Evolutionary conservation across 2,329 filamentous ascomycete species (phyloP), one percentile per base, ranked within the genome.

Genomic region (Fusarium sp.): DNA sequence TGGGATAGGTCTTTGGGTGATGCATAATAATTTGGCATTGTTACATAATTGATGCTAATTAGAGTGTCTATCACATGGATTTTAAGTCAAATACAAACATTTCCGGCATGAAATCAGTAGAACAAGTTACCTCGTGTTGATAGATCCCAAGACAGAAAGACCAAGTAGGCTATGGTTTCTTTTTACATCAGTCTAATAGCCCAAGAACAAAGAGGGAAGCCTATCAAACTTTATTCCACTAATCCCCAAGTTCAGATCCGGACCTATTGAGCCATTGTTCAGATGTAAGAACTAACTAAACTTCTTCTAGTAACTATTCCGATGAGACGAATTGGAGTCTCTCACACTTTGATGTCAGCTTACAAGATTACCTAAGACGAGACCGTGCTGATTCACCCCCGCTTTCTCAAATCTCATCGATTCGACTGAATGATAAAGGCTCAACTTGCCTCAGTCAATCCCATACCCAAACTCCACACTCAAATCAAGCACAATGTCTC

Each of bases 401-500:
- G 27, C 49, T 53, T 20, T 17, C 2, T 31, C 20, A 7, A 11
- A 17, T 56, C 53, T 56, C 9, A n/a, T 10, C 35, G 6, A 35
- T 20, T 9, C 4, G 11, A 14, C 16, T 20, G 11, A 22, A 38
- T 24, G 4, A 57, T 57, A 57, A 57, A 57, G 16, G 16, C 17
- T 10, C 55, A 27, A 8, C 33, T 29, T 14, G 3, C 35, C 22
- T 40, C 24, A 4, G 0, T 38, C 22, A 16, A 14, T 24, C 4
- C 7, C 5, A 24, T 22, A 17, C 8, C 12, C 20, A 35, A 24
- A 10, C 20, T 5, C 16, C 4, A 27, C 8, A 11, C 42, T 17
- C 42, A 31, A 40, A 60, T 8, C 38, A 33, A 29, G 6, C 12
- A 42, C 5, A 27, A 73, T 73, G 71, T n/a, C 66, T 6, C 60